Evolutionary conservation across 257 asterid species (phyloP), one percentile per base, ranked within the genome.

Genomic region (Solanum medicagineum): DNA sequence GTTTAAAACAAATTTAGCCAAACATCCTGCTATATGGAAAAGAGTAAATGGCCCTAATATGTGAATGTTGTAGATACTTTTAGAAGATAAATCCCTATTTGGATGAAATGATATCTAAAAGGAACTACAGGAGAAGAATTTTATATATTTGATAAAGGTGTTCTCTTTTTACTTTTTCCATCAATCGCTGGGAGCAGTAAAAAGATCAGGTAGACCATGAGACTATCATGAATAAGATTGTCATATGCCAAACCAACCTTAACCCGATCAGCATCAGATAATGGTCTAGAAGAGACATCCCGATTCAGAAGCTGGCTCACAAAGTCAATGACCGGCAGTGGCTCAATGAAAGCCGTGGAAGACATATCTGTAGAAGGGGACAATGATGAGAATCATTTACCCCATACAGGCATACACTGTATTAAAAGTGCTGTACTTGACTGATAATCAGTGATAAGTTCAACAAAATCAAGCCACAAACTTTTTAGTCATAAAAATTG

Each of bases 331-430:
- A 97, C 97, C 9, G 96, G 95, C 20, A 97, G 98, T 71, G 99
- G 97, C 91, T 95, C 99, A 70, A 97, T 97, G 90, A 97, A 97
- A 17, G 99, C 98, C 42, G 99, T 97, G 53, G 99, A 97, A 59
- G 99, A 97, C 98, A 95, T 97, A 90, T 97, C 99, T 97, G 96
- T 85, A 63, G 49, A 66, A 59, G 47, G 13, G 75, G n/a, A 22
- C 57, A 53, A 26, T 51, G 26, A 77, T 77, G 63, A 77, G 63
- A 77, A 74, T 26, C 59, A 20, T 8, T 24, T 51, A 51, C 17
- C 40, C 63, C 7, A 53, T 24, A 77, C 47, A 53, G 47, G 42
- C 63, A 77, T 24, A 26, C 45, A 51, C 53, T 26, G 44, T 14
- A 47, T 20, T 19, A 66, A 40, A n/a, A n/a, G 17, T 53, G 5